Base-by-base conservation (phyloP, 1,284 basidiomycete species). In the Boletus mariae region DNA sequence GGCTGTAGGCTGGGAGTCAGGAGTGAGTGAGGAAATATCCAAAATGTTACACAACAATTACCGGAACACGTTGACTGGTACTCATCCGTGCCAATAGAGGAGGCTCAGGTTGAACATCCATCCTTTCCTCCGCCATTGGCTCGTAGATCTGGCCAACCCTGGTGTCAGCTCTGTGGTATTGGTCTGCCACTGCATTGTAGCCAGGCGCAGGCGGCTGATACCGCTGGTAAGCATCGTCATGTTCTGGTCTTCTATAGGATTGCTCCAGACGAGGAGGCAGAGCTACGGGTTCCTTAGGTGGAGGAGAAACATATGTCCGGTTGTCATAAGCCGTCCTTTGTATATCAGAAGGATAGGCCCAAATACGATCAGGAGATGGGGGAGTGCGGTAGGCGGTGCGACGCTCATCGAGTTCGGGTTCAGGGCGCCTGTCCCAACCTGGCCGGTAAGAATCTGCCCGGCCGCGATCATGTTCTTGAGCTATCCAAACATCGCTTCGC, bases 71-170 rank as follows among this genome's bases (percentile, higher is more conserved):
- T 31, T 59, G 65, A 12, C 49, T 60, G 28, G 55, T 52, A 31
- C 54, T 59, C 40, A 68, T 64, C 42, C 69, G 69, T 7, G 56
- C 55, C 54, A 71, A 52, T 10, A 68, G 47, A 31, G 57, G 47
- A 31, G 63, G 55, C 53, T 68, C 57, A 5, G 61, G 44, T 34
- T 53, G 54, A 29, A 3, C 13, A 4, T 56, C 57, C 53, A 28
- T 46, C 40, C 56, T 52, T 34, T 63, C 64, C 31, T 55, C 57
- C 34, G 1, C 4, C 34, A 26, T 46, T 29, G 56, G 51, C 13
- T 67, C 62, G 48, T 65, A 53, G 8, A 32, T 26, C 5, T 46
- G 53, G 35, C 50, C 48, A 31, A 49, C 15, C 45, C 61, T 43
- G 23, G 9, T 23, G 9, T 55, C 38, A 28, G 55, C 47, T 20